Evolutionary conservation across 441 rosid genomes (phyloP).

Genomic region (Croton setiger): DNA sequence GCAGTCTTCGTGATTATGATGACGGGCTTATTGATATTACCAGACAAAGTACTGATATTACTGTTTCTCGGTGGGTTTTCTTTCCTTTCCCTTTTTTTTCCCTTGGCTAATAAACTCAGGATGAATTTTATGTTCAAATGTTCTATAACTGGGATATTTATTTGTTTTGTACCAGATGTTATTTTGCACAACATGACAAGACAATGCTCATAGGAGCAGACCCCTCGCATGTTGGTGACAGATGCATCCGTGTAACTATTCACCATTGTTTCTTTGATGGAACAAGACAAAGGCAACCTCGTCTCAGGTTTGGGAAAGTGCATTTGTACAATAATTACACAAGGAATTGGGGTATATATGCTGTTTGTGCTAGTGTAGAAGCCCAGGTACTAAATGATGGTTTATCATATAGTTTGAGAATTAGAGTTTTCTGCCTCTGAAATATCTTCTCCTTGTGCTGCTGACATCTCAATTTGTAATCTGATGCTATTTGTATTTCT

Average conservation of each 20-base stretch:
- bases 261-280: constrained; percentile 95
- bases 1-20: constrained; percentile 75
- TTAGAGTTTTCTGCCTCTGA: background rate
- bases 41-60: constrained; percentile 80
- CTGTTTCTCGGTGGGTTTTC: constrained; percentile 66
- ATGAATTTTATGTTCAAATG: constrained; percentile 51
- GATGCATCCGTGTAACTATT: constrained; percentile 82
- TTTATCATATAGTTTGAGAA: background rate
- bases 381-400: constrained; percentile 44
- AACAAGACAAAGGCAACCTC: constrained; percentile 90
- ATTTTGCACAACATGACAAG: constrained; percentile 73
- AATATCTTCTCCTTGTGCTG: constrained; percentile 5
- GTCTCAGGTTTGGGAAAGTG: constrained; percentile 77
- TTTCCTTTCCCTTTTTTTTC: too few relatives aligned
- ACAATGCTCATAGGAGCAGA: constrained; percentile 90
- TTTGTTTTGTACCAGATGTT: constrained; percentile 46
- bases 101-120: constrained; percentile 21
- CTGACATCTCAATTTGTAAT: background rate
- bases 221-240: constrained; percentile 64
- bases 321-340: constrained; percentile 77
- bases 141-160: constrained; percentile 41
- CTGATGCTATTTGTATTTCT: background rate
- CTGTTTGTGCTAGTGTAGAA: constrained; percentile 81
- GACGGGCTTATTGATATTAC: constrained; percentile 95
- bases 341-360: constrained; percentile 75